Evolutionary conservation across 208 protist genomes (phyloP).

Genomic region (Herpetomonas samuelpessoai): DNA sequence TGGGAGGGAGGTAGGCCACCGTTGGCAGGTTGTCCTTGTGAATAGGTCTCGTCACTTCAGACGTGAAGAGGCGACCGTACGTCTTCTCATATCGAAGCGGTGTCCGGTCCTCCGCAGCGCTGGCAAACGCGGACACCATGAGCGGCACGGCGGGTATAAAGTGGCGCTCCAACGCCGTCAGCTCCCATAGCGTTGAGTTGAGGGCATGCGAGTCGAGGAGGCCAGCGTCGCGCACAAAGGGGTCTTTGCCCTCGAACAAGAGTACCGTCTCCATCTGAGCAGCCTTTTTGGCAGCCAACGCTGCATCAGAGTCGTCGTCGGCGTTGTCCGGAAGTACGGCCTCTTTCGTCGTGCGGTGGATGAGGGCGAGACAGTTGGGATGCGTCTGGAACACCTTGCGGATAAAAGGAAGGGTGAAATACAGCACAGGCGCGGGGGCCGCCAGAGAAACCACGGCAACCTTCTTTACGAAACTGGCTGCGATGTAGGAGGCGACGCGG

Average conservation of each 20-base stretch:
- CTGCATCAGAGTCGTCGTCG: constrained; percentile 8
- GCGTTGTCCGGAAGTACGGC: constrained; percentile 45
- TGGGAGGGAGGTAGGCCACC: constrained; percentile 62
- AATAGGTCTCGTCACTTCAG: constrained; percentile 73
- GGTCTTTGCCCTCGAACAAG: constrained; percentile 80
- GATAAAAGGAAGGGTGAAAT: constrained; percentile 85
- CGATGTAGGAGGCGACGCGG: constrained; percentile 81
- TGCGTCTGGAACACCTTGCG: constrained; percentile 83
- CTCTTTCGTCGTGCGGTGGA: constrained; percentile 78
- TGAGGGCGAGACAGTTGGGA: constrained; percentile 84
- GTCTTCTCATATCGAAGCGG: constrained; percentile 85
- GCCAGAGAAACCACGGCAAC: constrained; percentile 59
- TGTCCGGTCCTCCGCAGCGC: constrained; percentile 77
- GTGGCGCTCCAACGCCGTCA: constrained; percentile 83
- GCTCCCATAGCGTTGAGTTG: constrained; percentile 86
- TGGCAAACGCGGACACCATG: constrained; percentile 82
- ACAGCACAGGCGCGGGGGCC: constrained; percentile 76
- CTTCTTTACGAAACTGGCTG: constrained; percentile 78
- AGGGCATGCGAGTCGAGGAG: constrained; percentile 56
- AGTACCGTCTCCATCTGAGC: constrained; percentile 45
- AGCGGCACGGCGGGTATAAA: constrained; percentile 80
- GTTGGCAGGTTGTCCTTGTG: constrained; percentile 57
- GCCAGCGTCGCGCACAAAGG: constrained; percentile 42
- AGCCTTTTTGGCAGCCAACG: constrained; percentile 29
- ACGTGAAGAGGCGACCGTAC: constrained; percentile 81